Evolutionary conservation across 78 protist species (phyloP).

Genomic region (Dictyostelium purpureum): DNA sequence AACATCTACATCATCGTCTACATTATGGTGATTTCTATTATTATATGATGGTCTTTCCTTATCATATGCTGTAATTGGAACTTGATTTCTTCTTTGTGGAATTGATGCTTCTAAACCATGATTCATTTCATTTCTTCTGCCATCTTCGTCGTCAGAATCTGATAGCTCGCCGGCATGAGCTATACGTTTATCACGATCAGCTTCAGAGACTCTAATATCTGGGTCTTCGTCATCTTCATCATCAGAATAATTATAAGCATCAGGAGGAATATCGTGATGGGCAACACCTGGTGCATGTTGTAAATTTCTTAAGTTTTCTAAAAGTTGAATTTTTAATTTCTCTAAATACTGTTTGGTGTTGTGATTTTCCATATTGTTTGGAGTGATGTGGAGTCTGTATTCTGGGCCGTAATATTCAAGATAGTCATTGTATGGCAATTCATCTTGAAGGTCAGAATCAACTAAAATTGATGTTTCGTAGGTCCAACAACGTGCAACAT

Average conservation of each 20-base stretch:
- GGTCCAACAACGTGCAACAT: constrained; percentile 98
- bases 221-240: constrained; percentile 59
- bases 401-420: constrained; percentile 97
- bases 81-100: constrained; percentile 30
- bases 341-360: constrained; percentile 73
- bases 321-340: constrained; percentile 53
- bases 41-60: constrained; percentile 40
- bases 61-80: constrained; percentile 40
- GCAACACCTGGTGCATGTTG: constrained; percentile 73
- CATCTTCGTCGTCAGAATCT: constrained; percentile 77
- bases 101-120: constrained; percentile 14
- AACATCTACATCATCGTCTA: constrained; percentile 6
- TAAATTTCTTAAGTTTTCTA: constrained; percentile 49
- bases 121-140: constrained; percentile 54
- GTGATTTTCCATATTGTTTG: constrained; percentile 64
- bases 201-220: constrained; percentile 29
- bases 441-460: constrained; percentile 56
- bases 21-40: not conserved
- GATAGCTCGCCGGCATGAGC: constrained; percentile 42
- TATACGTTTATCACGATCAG: constrained; percentile 32
- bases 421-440: constrained; percentile 96
- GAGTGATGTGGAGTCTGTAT: constrained; percentile 85
- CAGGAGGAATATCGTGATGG: constrained; percentile 72
- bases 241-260: constrained; percentile 39
- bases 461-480: constrained; percentile 81